Conservation (phyloP, 2,329 filamentous ascomycete genomes). For the Trichoderma semiorbis region DNA sequence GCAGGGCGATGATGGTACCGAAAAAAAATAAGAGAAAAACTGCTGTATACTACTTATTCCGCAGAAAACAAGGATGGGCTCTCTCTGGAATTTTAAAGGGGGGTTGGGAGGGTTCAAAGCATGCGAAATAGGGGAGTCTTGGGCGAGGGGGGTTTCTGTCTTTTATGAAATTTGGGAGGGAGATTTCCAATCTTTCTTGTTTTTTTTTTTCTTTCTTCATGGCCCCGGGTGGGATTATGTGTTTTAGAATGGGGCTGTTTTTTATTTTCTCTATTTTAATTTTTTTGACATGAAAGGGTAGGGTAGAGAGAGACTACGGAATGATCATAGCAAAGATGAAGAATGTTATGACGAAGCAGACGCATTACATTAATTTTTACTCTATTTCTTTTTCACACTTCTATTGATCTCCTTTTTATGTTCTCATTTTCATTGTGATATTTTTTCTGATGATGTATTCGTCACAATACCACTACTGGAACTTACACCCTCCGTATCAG, state of each 20-base stretch:
- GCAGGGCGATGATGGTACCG: neutral
- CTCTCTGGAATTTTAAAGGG: neutral
- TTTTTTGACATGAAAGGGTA: neutral
- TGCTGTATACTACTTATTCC: conserved; percentile 1
- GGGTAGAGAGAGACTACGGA: neutral
- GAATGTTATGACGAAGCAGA: neutral
- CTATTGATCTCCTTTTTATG: neutral
- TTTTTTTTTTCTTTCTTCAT: neutral
- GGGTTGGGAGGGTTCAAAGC: neutral
- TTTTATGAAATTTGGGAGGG: neutral
- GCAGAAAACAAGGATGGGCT: neutral
- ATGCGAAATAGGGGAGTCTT: neutral
- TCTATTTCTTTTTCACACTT: neutral
- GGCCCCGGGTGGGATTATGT: neutral
- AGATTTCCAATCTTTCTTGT: neutral
- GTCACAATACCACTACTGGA: neutral
- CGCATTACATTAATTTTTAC: neutral
- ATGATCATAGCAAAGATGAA: neutral
- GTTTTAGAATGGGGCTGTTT: neutral
- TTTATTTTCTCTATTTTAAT: neutral
- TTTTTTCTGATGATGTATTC: neutral
- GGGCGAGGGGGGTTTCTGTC: neutral
- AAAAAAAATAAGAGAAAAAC: neutral
- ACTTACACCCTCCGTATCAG: neutral
- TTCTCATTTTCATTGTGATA: neutral